Conservation (phyloP, 352 stramenopile genomes). For the Peronospora destructor region DNA sequence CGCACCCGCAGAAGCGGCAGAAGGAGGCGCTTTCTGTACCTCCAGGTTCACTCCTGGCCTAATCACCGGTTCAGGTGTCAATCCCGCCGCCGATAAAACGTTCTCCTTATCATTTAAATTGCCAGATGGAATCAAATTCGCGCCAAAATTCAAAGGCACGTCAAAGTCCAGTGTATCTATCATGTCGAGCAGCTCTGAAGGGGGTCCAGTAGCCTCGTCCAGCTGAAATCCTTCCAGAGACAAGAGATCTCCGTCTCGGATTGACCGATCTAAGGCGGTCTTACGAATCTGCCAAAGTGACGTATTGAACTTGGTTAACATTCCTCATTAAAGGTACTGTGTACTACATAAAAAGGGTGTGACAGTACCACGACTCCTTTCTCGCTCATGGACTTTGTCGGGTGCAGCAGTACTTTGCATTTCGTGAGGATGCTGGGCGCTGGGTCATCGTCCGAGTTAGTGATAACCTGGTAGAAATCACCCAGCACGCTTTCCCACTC, state of each 20-base stretch:
- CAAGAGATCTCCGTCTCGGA: slow-evolving; percentile 75
- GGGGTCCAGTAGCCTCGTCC: slow-evolving; percentile 37
- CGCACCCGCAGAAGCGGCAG: slow-evolving; percentile 1
- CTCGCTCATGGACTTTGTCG: slow-evolving; percentile 76
- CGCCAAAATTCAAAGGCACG: slow-evolving; percentile 33
- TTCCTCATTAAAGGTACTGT: too few relatives aligned
- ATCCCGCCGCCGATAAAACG: slow-evolving; percentile 1
- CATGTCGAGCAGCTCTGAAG: slow-evolving; percentile 59
- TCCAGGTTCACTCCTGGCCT: slow-evolving; percentile 29
- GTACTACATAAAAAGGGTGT: too few relatives aligned
- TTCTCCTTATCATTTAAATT: slow-evolving; percentile 10
- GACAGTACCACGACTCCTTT: slow-evolving; percentile 56
- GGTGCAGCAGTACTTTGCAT: slow-evolving; percentile 72
- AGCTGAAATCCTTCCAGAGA: slow-evolving; percentile 57
- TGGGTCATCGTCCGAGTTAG: slow-evolving; percentile 73
- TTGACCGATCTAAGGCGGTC: slow-evolving; percentile 63
- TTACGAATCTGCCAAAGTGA: slow-evolving; percentile 46
- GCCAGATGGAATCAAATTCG: slow-evolving; percentile 19
- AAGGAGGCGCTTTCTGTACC: slow-evolving; percentile 8
- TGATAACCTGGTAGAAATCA: slow-evolving; percentile 82
- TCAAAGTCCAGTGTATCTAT: slow-evolving; percentile 66
- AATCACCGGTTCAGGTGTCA: slow-evolving; percentile 17
- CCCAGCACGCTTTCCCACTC: slow-evolving; percentile 66
- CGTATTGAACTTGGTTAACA: too few relatives aligned
- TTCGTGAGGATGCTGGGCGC: slow-evolving; percentile 44